Base-by-base conservation (phyloP, 306 rosid genomes). In the Benincasa hispida region DNA sequence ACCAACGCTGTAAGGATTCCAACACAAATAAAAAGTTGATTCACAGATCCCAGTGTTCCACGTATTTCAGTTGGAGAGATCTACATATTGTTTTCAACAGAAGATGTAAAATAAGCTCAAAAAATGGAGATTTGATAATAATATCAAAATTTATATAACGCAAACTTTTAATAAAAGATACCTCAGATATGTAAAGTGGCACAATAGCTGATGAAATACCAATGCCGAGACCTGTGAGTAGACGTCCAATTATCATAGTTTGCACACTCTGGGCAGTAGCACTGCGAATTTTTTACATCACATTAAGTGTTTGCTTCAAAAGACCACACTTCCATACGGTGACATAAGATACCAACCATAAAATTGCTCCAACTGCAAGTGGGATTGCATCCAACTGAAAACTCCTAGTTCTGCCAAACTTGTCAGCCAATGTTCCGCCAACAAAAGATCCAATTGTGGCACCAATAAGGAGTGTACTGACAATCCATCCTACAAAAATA, bases 101-200 rank as follows among this genome's bases (percentile, higher is more conserved):
- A 47, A 9, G 14, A 59, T 78, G 74, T 24, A 73, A 30, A 73
- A 48, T 25, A 75, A 42, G 54, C 4, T 25, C 42, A 35, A 18
- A 27, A 25, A 32, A n/a, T 18, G 61, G 19, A 19, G 3, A 57
- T 53, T 45, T 45, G 37, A 45, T 69, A 56, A 25, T 15, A 69
- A 14, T 70, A 45, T 70, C 24, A 2, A 70, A 15, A 25, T 6
- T 47, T 22, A 42, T 32, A 0, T 25, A 3, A 25, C n/a, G 18
- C 15, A 39, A 22, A 5, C 17, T 42, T 22, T 14, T 6, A 68
- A 22, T 2, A 68, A 61, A 45, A n/a, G 54, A 59, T 74, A 93
- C 98, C 97, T 93, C 98, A 65, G 98, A 93, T 81, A 91, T 93
- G 85, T 93, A 93, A 19, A 93, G 89, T 59, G 98, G 98, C 54